Percentiles rank a stretch among this genome's conserved stretches.
phyloP scores from a whole-genome alignment of 2,329 filamentous ascomycete species.

The Incumbomyces delicatus region DNA sequence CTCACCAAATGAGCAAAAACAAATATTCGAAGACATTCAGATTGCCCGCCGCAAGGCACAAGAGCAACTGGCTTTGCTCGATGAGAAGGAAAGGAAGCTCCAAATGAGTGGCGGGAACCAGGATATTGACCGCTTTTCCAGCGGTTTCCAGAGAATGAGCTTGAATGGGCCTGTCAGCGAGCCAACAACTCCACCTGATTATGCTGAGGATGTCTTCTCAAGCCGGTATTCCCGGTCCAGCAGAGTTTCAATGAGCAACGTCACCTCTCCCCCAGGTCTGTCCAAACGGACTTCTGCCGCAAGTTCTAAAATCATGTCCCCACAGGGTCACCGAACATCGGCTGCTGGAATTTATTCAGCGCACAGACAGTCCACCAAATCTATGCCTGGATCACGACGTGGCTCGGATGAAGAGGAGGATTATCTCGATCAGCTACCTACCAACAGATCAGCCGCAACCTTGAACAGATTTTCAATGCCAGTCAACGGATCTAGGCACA shows the following conservation, averaged over 20 bases:
- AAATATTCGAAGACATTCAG: slow-evolving; percentile 82
- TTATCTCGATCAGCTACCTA: slow-evolving; percentile 49
- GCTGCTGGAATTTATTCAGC: slow-evolving; percentile 26
- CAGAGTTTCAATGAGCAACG: slow-evolving; percentile 78
- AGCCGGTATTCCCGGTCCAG: slow-evolving; percentile 74
- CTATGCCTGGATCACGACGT: slow-evolving; percentile 73
- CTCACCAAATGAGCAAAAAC: slow-evolving; percentile 57
- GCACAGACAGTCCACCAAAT: slow-evolving; percentile 66
- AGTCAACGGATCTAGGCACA: slow-evolving; percentile 56
- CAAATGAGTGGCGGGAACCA: slow-evolving; percentile 65
- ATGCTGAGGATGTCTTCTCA: slow-evolving; percentile 70
- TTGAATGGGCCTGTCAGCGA: slow-evolving; percentile 69
- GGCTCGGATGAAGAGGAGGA: slow-evolving; percentile 88
- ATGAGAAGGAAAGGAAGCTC: slow-evolving; percentile 41
- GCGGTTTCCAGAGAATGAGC: slow-evolving; percentile 36
- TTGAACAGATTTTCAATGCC: slow-evolving; percentile 91
- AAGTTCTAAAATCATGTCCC: slow-evolving; percentile 71
- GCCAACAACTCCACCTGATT: slow-evolving; percentile 91
- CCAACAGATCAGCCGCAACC: slow-evolving; percentile 62
- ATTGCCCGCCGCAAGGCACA: slow-evolving; percentile 86
- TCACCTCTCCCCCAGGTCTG: slow-evolving; percentile 69
- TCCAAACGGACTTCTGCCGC: slow-evolving; percentile 65
- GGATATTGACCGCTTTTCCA: slow-evolving; percentile 75
- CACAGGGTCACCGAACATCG: slow-evolving; percentile 54
- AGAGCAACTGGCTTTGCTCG: slow-evolving; percentile 81